Evolutionary conservation across 805 yeast species (phyloP).

Genomic region (Wickerhamomyces ciferrii): DNA sequence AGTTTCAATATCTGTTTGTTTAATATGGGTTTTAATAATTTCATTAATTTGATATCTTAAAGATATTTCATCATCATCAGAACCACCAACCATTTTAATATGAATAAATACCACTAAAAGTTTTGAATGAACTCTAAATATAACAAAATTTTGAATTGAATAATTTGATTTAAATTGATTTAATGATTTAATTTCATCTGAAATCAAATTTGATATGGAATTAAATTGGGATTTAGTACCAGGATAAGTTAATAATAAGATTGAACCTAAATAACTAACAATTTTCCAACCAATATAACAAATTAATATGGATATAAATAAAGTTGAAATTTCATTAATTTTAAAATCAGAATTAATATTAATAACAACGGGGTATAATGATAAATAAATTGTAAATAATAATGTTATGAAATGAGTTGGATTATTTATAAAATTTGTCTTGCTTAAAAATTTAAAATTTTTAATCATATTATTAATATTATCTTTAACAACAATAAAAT

Average conservation of each 20-base stretch:
- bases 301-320: slow-evolving; percentile 38
- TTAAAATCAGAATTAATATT: slow-evolving; percentile 15
- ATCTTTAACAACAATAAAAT: slow-evolving; percentile 4
- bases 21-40: slow-evolving; percentile 32
- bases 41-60: slow-evolving; percentile 45
- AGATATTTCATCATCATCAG: slow-evolving; percentile 61
- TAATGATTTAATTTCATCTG: slow-evolving; percentile 39
- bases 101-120: slow-evolving; percentile 52
- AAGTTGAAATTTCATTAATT: slow-evolving; percentile 40
- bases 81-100: slow-evolving; percentile 60
- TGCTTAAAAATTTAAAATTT: slow-evolving; percentile 6
- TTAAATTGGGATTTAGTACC: slow-evolving; percentile 32
- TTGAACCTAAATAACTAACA: slow-evolving; percentile 45
- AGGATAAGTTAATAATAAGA: slow-evolving; percentile 51
- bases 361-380: slow-evolving; percentile 32
- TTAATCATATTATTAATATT: slow-evolving; percentile 1
- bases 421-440: slow-evolving; percentile 17
- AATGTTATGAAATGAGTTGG: slow-evolving; percentile 39
- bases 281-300: slow-evolving; percentile 47
- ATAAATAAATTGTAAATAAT: slow-evolving; percentile 33
- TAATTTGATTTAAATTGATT: slow-evolving; percentile 49
- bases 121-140: slow-evolving; percentile 60
- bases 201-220: slow-evolving; percentile 33
- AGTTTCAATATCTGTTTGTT: slow-evolving; percentile 28
- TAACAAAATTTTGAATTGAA: slow-evolving; percentile 38